Percentiles rank a stretch among this genome's conserved stretches.
Evolutionary conservation across 371 early-diverging fungal species (phyloP).

Genomic region (Blakeslea trispora): DNA sequence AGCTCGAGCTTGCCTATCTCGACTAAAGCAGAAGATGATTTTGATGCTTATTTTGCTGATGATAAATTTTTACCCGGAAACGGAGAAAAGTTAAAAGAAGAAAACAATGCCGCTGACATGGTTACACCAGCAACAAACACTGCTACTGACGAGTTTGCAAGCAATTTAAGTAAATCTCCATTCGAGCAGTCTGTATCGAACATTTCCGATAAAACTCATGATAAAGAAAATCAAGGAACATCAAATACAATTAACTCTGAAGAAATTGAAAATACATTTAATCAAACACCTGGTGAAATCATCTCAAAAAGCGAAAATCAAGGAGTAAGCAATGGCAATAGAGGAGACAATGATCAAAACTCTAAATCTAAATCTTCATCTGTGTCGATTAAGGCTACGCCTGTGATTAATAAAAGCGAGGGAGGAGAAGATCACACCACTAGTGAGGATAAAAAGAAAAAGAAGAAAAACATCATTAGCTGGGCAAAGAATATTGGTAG

Average conservation of each 20-base stretch:
- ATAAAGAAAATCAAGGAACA: neutral
- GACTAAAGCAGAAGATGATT: conserved; percentile 19
- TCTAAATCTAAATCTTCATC: conserved; percentile 2
- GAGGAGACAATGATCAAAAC: conserved; percentile 6
- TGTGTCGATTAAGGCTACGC: neutral
- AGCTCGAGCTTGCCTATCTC: neutral
- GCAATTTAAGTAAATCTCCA: neutral
- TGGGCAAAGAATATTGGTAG: conserved; percentile 44
- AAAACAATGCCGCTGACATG: conserved; percentile 9
- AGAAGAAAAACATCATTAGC: conserved; percentile 26
- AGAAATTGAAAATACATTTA: neutral
- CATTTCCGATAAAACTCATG: neutral
- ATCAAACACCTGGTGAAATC: neutral
- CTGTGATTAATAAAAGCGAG: neutral
- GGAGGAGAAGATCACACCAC: conserved; percentile 8
- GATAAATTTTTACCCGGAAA: conserved; percentile 28
- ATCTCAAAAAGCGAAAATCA: conserved; percentile 13
- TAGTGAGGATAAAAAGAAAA: conserved; percentile 17
- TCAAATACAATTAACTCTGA: neutral
- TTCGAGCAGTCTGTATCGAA: neutral
- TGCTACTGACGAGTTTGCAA: neutral
- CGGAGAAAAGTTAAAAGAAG: conserved; percentile 10
- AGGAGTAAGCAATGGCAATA: conserved; percentile 6
- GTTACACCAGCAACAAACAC: conserved; percentile 10
- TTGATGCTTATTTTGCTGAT: conserved; percentile 29